These are phyloP conservation scores for Termitomyces sp. DNA, from an alignment of 768 basidiomycete species.

Conservation along the genomic window DNA sequence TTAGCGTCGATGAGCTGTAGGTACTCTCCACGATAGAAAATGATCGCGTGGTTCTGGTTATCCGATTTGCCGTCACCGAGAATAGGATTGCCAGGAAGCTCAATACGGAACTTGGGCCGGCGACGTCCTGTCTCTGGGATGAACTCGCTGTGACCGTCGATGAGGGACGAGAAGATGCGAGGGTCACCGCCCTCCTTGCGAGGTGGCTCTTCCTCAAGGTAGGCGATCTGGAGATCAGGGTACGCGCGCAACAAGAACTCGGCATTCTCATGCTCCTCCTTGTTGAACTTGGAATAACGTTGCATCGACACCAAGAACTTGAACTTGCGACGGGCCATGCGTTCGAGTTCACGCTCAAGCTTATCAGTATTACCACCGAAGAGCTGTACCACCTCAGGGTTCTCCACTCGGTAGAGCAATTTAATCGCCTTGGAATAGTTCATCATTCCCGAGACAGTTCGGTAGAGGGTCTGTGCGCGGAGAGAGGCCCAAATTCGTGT, in stretches of 20 bases:
- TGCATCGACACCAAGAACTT: slow-evolving; percentile 99
- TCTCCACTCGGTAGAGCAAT: slow-evolving; percentile 97
- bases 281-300: slow-evolving; percentile 98
- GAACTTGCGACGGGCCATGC: slow-evolving; percentile 98
- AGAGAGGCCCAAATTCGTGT: slow-evolving; percentile 99
- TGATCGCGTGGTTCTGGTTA: slow-evolving; percentile 99
- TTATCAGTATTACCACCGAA: slow-evolving; percentile 98
- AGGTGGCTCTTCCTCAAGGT: slow-evolving; percentile 93
- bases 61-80: slow-evolving; percentile 99
- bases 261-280: slow-evolving; percentile 98
- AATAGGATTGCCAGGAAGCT: slow-evolving; percentile 98
- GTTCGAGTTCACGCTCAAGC: slow-evolving; percentile 92
- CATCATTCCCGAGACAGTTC: slow-evolving; percentile 99
- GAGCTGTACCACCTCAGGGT: slow-evolving; percentile 96
- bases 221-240: slow-evolving; percentile 97
- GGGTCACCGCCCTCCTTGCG: slow-evolving; percentile 95
- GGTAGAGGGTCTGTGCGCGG: slow-evolving; percentile 96
- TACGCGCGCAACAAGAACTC: slow-evolving; percentile 97
- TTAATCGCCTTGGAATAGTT: slow-evolving; percentile 99
- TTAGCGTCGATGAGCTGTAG: slow-evolving; percentile 99
- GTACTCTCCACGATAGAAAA: slow-evolving; percentile 99
- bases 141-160: slow-evolving; percentile 98
- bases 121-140: slow-evolving; percentile 83
- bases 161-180: slow-evolving; percentile 91
- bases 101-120: slow-evolving; percentile 96